phyloP scores from a whole-genome alignment of 169 alveolate genomes.

The Plasmodium billcollinsi region DNA sequence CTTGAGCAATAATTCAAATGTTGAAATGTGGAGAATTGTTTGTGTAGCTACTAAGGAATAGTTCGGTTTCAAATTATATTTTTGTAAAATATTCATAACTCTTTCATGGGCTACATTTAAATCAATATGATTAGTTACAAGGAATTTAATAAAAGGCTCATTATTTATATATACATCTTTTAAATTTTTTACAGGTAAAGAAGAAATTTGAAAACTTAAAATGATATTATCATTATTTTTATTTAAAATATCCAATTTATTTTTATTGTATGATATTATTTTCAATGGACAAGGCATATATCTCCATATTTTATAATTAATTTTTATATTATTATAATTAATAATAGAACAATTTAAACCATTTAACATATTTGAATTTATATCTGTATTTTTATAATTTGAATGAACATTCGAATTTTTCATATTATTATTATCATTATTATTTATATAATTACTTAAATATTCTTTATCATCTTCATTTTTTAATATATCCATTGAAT shows the following conservation, averaged over 20 bases:
- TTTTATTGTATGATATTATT: not conserved
- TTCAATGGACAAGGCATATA: slow-evolving; percentile 76
- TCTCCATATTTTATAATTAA: slow-evolving; percentile 54
- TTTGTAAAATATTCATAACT: slow-evolving; percentile 48
- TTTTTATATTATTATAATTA: slow-evolving; percentile 26
- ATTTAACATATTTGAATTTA: not conserved
- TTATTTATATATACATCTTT: slow-evolving; percentile 64
- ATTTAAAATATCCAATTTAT: slow-evolving; percentile 4
- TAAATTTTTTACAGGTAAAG: slow-evolving; percentile 50
- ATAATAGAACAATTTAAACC: not conserved
- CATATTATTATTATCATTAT: not conserved
- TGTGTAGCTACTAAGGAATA: slow-evolving; percentile 74
- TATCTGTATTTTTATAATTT: not conserved
- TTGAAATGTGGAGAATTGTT: slow-evolving; percentile 34
- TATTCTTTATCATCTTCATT: not conserved
- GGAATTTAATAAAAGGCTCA: slow-evolving; percentile 54
- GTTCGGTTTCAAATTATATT: slow-evolving; percentile 52
- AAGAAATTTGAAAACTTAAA: slow-evolving; percentile 36
- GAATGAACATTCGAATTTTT: not conserved
- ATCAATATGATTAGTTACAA: slow-evolving; percentile 54
- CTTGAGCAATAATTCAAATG: slow-evolving; percentile 35
- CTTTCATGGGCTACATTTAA: slow-evolving; percentile 68
- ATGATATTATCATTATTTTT: slow-evolving; percentile 23
- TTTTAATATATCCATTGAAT: not conserved
- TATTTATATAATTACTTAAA: not conserved